These are phyloP conservation scores for Alternaria brassicicola DNA, from an alignment of 2,329 filamentous ascomycete species.

Conservation along the genomic window DNA sequence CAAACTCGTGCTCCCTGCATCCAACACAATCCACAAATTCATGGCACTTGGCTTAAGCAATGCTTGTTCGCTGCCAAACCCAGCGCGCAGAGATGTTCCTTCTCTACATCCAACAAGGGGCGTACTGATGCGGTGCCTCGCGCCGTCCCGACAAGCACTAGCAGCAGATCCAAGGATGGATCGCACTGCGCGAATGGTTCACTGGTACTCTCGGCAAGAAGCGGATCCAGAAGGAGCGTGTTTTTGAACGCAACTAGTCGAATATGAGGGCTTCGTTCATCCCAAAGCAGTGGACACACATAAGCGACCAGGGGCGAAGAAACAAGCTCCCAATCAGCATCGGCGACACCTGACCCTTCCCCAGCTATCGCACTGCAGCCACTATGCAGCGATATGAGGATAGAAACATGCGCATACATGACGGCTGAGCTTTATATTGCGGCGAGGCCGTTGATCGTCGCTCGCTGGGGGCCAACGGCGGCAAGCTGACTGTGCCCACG, in stretches of 20 bases:
- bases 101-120: neutral
- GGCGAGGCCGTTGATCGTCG: slow-evolving; percentile 10
- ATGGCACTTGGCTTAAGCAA: slow-evolving; percentile 12
- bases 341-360: slow-evolving; percentile 4
- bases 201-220: slow-evolving; percentile 1
- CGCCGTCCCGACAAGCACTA: slow-evolving; percentile 1
- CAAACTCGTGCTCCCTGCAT: neutral
- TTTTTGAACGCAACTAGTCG: slow-evolving; percentile 8
- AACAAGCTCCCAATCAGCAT: slow-evolving; percentile 26
- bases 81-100: neutral
- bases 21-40: neutral
- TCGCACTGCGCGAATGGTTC: slow-evolving; percentile 2
- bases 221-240: neutral
- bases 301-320: slow-evolving; percentile 21
- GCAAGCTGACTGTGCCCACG: slow-evolving; percentile 18
- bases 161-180: slow-evolving; percentile 7
- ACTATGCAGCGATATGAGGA: slow-evolving; percentile 21
- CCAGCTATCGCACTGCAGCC: slow-evolving; percentile 7
- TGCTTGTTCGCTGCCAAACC: slow-evolving; percentile 1
- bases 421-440: slow-evolving; percentile 16
- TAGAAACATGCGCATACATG: slow-evolving; percentile 14
- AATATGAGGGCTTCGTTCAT: slow-evolving; percentile 14
- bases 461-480: slow-evolving; percentile 5
- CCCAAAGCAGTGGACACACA: slow-evolving; percentile 8
- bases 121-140: neutral